Evolutionary conservation across 1,284 basidiomycete species (phyloP).

Genomic region (Mycosarcoma mackinlayi): DNA sequence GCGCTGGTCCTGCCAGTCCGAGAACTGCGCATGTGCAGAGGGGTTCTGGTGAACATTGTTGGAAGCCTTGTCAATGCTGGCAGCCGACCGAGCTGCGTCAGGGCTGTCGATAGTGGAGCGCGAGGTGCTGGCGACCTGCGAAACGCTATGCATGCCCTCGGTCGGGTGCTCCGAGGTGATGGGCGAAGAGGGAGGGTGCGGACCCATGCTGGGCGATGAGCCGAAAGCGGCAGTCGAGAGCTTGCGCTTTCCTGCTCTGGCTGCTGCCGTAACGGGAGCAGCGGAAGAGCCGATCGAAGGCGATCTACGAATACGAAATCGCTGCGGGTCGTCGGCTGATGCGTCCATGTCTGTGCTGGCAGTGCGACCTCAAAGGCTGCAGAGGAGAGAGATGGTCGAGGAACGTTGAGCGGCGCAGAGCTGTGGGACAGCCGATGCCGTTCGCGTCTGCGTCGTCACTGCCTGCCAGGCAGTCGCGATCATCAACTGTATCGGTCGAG

Average conservation of each 20-base stretch:
- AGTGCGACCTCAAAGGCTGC: too few relatives aligned
- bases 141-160: constrained; percentile 16
- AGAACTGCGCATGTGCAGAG: constrained; percentile 14
- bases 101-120: constrained; percentile 30
- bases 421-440: constrained; percentile 28
- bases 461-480: neutral
- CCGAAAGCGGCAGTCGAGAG: constrained; percentile 48
- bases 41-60: constrained; percentile 11
- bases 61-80: neutral
- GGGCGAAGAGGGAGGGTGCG: constrained; percentile 35
- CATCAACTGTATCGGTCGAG: constrained; percentile 4
- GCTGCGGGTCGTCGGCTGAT: constrained; percentile 44
- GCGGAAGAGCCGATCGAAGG: constrained; percentile 41
- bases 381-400: neutral
- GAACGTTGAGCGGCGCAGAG: constrained; percentile 17
- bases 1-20: constrained; percentile 43
- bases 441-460: constrained; percentile 20
- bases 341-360: constrained; percentile 33
- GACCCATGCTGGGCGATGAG: constrained; percentile 34
- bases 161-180: constrained; percentile 30
- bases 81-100: constrained; percentile 8
- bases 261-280: constrained; percentile 13
- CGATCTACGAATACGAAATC: constrained; percentile 40
- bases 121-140: constrained; percentile 31
- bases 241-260: constrained; percentile 40